Percentiles rank a stretch among this genome's conserved stretches.
These are phyloP conservation scores for Sugiyamaella smithiae DNA, from an alignment of 805 yeast genomes.

Conservation along the genomic window DNA sequence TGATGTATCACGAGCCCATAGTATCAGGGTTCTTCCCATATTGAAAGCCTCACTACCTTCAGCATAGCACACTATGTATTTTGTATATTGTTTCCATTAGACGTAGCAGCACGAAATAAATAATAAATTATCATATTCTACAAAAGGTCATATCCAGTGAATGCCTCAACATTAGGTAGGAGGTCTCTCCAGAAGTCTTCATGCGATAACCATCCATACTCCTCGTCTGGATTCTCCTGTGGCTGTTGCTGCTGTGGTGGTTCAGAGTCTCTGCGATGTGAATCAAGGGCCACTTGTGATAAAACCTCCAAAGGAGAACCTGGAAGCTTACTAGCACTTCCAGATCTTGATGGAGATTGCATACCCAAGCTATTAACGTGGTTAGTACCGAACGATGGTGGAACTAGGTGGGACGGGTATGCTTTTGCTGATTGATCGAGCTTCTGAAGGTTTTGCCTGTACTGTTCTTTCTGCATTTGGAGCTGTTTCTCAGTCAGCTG, in stretches of 20 bases:
- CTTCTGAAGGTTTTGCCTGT: background rate
- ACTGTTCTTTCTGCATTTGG: constrained; percentile 1
- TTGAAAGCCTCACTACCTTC: too few relatives aligned
- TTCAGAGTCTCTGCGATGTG: background rate
- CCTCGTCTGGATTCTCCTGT: constrained; percentile 37
- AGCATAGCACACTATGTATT: too few relatives aligned
- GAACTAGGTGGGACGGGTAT: background rate
- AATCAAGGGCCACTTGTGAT: constrained; percentile 41
- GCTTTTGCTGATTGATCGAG: background rate
- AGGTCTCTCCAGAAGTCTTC: constrained; percentile 72
- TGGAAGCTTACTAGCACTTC: constrained; percentile 17
- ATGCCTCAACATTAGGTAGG: constrained; percentile 27
- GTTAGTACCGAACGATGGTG: constrained; percentile 1
- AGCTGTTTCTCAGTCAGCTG: constrained; percentile 4
- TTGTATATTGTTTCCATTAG: too few relatives aligned
- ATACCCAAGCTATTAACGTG: background rate
- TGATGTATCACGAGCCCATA: too few relatives aligned
- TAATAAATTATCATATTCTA: too few relatives aligned
- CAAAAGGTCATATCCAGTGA: constrained; percentile 24
- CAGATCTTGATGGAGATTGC: background rate
- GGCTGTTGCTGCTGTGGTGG: background rate
- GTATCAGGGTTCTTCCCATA: too few relatives aligned
- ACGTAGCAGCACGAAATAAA: too few relatives aligned
- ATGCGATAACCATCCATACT: constrained; percentile 51
- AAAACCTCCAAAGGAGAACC: constrained; percentile 40